Conservation (phyloP, 2,329 filamentous ascomycete genomes). For the Sordariomycetes sp. region DNA sequence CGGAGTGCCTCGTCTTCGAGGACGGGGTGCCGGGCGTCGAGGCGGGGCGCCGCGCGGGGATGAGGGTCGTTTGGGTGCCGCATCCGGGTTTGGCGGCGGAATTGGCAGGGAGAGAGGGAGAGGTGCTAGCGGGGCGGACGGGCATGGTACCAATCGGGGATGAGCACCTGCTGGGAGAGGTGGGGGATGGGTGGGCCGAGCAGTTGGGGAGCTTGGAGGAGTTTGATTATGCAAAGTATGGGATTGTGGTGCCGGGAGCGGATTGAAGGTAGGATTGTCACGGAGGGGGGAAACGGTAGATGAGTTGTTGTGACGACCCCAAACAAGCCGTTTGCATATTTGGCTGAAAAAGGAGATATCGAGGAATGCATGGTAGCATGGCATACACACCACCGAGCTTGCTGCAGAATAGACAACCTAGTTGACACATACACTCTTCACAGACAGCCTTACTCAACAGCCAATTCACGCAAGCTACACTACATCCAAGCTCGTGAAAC, state of each 20-base stretch:
- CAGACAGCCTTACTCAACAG: too few relatives aligned
- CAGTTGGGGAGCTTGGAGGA: slow-evolving; percentile 33
- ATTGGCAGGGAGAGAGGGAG: slow-evolving; percentile 61
- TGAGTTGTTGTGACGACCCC: too few relatives aligned
- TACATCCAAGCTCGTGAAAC: neutral
- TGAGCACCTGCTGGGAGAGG: slow-evolving; percentile 39
- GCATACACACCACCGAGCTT: too few relatives aligned
- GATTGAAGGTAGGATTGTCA: slow-evolving; percentile 8
- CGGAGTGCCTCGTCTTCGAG: slow-evolving; percentile 93
- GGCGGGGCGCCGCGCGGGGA: slow-evolving; percentile 77
- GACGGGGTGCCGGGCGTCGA: slow-evolving; percentile 91
- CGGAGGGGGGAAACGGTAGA: too few relatives aligned
- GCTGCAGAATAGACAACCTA: too few relatives aligned
- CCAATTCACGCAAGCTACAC: too few relatives aligned
- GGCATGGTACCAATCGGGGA: slow-evolving; percentile 49
- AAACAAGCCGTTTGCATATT: too few relatives aligned
- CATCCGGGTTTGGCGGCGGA: slow-evolving; percentile 67
- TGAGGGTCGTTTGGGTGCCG: slow-evolving; percentile 89
- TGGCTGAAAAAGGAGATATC: too few relatives aligned
- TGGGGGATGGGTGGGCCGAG: slow-evolving; percentile 48
- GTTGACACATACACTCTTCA: too few relatives aligned
- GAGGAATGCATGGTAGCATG: too few relatives aligned
- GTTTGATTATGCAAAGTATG: slow-evolving; percentile 47
- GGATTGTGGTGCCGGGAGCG: slow-evolving; percentile 30
- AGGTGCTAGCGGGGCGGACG: slow-evolving; percentile 73